A percentile compares a stretch with the other conserved stretches of the same genome.
Conservation (phyloP, 2,329 filamentous ascomycete species). For the Cladosporium sp. region DNA sequence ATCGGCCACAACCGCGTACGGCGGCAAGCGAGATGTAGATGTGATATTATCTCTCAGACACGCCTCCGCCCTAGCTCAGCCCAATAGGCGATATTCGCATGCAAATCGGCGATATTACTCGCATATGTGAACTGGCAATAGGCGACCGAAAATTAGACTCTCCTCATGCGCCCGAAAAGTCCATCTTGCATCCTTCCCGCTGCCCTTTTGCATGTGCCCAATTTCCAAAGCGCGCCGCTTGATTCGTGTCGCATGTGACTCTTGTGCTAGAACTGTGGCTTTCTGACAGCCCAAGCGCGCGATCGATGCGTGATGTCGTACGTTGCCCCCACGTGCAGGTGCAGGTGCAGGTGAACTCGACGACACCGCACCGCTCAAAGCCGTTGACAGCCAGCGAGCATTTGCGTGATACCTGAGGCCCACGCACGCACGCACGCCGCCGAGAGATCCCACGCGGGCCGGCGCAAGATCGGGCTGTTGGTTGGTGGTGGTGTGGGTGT, state of each 20-base stretch:
- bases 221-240: background rate
- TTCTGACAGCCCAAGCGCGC: background rate
- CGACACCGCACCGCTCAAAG: too few species aligned
- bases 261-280: too few species aligned
- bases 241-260: background rate
- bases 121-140: background rate
- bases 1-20: background rate
- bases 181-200: conserved; percentile 1
- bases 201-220: background rate
- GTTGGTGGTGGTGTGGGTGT: background rate
- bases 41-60: background rate
- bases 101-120: background rate
- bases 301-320: conserved; percentile 2
- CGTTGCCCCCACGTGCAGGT: background rate
- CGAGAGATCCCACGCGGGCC: background rate
- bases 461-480: background rate
- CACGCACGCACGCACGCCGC: background rate
- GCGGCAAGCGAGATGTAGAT: background rate
- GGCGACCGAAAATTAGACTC: background rate
- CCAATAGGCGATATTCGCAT: background rate
- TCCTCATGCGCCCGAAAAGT: background rate
- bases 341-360: too few species aligned
- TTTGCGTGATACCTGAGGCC: conserved; percentile 12
- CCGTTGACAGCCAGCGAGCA: background rate
- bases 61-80: background rate